A percentile compares a stretch with the other conserved stretches of the same genome.
These are phyloP conservation scores for Infundibulicybe gibba DNA, from an alignment of 768 basidiomycete species.

Conservation along the genomic window DNA sequence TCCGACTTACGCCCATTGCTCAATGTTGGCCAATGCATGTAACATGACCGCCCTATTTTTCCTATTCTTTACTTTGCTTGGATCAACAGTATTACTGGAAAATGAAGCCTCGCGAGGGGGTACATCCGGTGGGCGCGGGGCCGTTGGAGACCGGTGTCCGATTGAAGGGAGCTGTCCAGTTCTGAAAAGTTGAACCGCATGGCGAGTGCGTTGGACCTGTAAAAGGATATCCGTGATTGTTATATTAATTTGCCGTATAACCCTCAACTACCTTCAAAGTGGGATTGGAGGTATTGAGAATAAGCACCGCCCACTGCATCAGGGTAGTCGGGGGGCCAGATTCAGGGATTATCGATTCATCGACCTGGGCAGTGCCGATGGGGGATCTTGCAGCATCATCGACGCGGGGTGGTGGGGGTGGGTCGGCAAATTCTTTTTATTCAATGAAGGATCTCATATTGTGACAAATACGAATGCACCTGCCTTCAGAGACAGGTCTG, in stretches of 20 bases:
- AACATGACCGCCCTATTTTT: slow-evolving; percentile 72
- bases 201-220: slow-evolving; percentile 65
- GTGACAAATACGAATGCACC: slow-evolving; percentile 1
- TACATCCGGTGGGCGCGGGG: slow-evolving; percentile 54
- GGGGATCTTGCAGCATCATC: slow-evolving; percentile 11
- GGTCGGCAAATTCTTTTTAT: slow-evolving; percentile 60
- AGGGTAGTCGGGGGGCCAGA: slow-evolving; percentile 57
- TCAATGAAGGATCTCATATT: background rate
- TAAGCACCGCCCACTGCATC: slow-evolving; percentile 75
- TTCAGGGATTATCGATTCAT: slow-evolving; percentile 48
- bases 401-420: slow-evolving; percentile 37
- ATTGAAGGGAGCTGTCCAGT: slow-evolving; percentile 67
- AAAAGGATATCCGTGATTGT: background rate
- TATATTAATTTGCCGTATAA: background rate
- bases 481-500: slow-evolving; percentile 72
- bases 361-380: slow-evolving; percentile 8
- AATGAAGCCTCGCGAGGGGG: slow-evolving; percentile 59
- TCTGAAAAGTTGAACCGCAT: slow-evolving; percentile 65
- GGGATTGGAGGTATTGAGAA: slow-evolving; percentile 73
- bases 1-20: slow-evolving; percentile 79
- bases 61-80: slow-evolving; percentile 53
- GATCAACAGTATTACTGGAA: slow-evolving; percentile 50
- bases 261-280: slow-evolving; percentile 44
- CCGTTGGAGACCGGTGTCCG: slow-evolving; percentile 48
- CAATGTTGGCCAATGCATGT: slow-evolving; percentile 81